These are phyloP conservation scores for Porogramme epimiltina DNA, from an alignment of 1,284 basidiomycete genomes.

Conservation along the genomic window DNA sequence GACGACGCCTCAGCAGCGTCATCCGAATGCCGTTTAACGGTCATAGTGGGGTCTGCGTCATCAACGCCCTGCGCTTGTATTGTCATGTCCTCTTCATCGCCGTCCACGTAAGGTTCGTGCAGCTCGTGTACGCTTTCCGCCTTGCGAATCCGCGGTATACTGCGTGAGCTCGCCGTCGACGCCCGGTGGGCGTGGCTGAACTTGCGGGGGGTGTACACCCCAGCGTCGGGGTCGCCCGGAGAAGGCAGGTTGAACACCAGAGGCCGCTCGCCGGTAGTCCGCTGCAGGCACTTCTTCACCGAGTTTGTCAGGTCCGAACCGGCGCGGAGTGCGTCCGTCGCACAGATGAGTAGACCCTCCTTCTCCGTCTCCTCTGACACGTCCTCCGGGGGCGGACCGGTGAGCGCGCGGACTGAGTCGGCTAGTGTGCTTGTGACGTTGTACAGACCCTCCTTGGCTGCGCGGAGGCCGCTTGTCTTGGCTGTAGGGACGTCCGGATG, in stretches of 20 bases:
- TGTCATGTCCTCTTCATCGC: constrained; percentile 58
- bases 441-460: constrained; percentile 84
- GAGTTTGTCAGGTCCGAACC: constrained; percentile 88
- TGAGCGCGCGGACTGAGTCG: constrained; percentile 80
- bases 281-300: constrained; percentile 76
- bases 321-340: constrained; percentile 85
- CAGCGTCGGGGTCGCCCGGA: constrained; percentile 43
- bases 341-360: constrained; percentile 73
- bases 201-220: constrained; percentile 48
- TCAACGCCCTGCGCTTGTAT: constrained; percentile 46
- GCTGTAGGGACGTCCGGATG: constrained; percentile 62
- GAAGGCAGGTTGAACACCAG: constrained; percentile 66
- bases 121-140: constrained; percentile 34
- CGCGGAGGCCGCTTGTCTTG: constrained; percentile 60
- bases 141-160: constrained; percentile 33
- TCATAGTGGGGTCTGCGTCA: constrained; percentile 21
- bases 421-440: constrained; percentile 86
- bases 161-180: constrained; percentile 13
- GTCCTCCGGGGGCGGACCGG: constrained; percentile 49
- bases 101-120: constrained; percentile 33
- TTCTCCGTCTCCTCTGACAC: constrained; percentile 83
- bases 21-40: neutral
- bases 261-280: constrained; percentile 58
- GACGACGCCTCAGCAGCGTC: constrained; percentile 7
- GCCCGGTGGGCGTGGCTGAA: constrained; percentile 34